Base-by-base conservation (phyloP, 805 yeast species). In the Ascoidea asiatica region DNA sequence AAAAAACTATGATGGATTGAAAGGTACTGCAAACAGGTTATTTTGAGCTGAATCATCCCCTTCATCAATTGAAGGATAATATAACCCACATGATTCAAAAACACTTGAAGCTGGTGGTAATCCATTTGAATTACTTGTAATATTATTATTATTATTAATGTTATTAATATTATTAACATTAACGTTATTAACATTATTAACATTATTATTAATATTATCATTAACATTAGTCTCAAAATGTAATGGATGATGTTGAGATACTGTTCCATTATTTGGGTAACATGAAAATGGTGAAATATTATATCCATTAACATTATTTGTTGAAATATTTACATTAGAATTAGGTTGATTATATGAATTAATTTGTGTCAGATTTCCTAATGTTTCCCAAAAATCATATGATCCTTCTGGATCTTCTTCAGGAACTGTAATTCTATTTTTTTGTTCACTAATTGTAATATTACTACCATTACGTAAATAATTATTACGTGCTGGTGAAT, bases 351-450 rank as follows among this genome's bases (percentile, higher is more conserved):
- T 52, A 39, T 44, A 59, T 50, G 52, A 51, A 33, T 58, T 64
- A 21, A 56, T 56, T 39, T 70, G 72, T 1, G 79, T 73, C 19
- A 79, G 55, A 17, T 77, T 67, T 42, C 81, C 66, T 72, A 81
- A 68, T 2, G 77, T 74, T 49, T 80, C 88, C 82, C 85, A 80
- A 55, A 79, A 81, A 56, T 79, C 87, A 33, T 73, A 52, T 19
- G 75, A 86, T 47, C 77, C 86, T 38, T 77, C 85, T 4, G 69
- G 59, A 11, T 72, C 79, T 36, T 69, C 77, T 35, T 53, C 48
- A 8, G n/a, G 53, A 45, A 19, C 52, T n/a, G 49, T 54, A 49
- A 20, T 41, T 46, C n/a, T 43, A 43, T 39, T 37, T 38, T 20
- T 15, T n/a, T n/a, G n/a, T n/a, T n/a, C n/a, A n/a, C n/a, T n/a